Evolutionary conservation across 2,329 filamentous ascomycete genomes (phyloP).

Genomic region (Aspergillus hiratsukae): DNA sequence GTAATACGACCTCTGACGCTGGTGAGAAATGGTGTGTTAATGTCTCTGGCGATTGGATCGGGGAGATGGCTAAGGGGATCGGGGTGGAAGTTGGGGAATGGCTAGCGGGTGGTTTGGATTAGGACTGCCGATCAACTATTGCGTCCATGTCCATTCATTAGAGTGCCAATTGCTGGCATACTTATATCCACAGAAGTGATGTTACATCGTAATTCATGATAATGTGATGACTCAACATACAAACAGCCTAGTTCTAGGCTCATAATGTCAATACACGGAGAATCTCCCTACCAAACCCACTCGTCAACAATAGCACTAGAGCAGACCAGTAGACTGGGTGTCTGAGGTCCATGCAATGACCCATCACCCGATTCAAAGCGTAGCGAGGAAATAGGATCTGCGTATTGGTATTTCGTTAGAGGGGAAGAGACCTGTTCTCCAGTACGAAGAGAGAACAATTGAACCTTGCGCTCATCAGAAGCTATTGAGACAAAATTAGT

Average conservation of each 20-base stretch:
- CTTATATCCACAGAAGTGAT: not conserved
- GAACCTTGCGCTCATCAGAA: constrained; percentile 29
- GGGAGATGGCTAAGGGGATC: constrained; percentile 41
- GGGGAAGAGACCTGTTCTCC: constrained; percentile 31
- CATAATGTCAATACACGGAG: not conserved
- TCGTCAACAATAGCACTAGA: constrained; percentile 31
- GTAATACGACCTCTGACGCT: constrained; percentile 35
- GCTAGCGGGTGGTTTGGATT: constrained; percentile 38
- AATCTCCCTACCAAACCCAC: constrained; percentile 32
- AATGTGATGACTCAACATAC: not conserved
- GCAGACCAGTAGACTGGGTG: constrained; percentile 33
- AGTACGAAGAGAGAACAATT: constrained; percentile 36
- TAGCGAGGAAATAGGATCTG: constrained; percentile 23
- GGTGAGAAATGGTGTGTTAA: constrained; percentile 48
- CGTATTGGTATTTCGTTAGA: constrained; percentile 22
- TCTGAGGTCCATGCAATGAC: constrained; percentile 22
- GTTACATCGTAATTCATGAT: not conserved
- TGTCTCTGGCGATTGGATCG: constrained; percentile 45
- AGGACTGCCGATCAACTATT: not conserved
- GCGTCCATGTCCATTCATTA: not conserved
- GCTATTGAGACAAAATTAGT: constrained; percentile 14
- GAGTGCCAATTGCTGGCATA: not conserved
- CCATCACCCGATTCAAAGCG: constrained; percentile 30
- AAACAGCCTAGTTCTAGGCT: not conserved
- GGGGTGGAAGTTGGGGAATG: constrained; percentile 45